phyloP scores from a whole-genome alignment of 129 eudicot species.

The Flaveria trinervia region DNA sequence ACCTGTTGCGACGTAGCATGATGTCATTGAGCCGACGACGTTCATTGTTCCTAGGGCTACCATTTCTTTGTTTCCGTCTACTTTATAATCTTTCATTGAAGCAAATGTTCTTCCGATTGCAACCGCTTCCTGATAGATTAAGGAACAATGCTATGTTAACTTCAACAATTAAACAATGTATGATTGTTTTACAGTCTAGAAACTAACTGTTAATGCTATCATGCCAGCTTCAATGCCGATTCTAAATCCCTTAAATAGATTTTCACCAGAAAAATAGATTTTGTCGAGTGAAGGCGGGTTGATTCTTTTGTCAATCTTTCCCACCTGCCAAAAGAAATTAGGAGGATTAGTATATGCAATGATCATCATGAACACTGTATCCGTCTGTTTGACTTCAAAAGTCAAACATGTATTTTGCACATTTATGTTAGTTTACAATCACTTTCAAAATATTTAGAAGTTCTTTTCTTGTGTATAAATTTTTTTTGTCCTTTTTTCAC shows the following conservation, averaged over 20 bases:
- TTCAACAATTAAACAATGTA: background rate
- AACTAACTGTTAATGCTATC: slow-evolving; percentile 65
- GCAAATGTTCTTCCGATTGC: slow-evolving; percentile 93
- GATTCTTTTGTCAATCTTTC: slow-evolving; percentile 51
- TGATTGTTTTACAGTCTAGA: background rate
- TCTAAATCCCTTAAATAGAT: slow-evolving; percentile 60
- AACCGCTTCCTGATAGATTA: slow-evolving; percentile 68
- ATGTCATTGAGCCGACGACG: slow-evolving; percentile 77
- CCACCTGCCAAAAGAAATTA: slow-evolving; percentile 43
- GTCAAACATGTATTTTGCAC: background rate
- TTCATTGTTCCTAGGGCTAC: slow-evolving; percentile 85
- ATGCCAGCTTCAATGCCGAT: slow-evolving; percentile 71
- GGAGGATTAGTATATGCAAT: background rate
- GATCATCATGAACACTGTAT: background rate
- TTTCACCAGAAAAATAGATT: slow-evolving; percentile 56
- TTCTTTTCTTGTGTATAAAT: background rate
- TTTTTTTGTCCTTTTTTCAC: background rate
- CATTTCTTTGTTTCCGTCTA: slow-evolving; percentile 92
- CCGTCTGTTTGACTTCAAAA: background rate
- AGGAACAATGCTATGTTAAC: background rate
- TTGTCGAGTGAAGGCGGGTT: slow-evolving; percentile 60
- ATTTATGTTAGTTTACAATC: background rate
- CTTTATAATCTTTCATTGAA: slow-evolving; percentile 71
- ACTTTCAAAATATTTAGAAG: background rate
- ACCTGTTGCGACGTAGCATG: slow-evolving; percentile 87